Percentiles rank a stretch among this genome's conserved stretches.
These are phyloP conservation scores for Paramecium sonneborni DNA, from an alignment of 73 alveolate genomes.

Conservation along the genomic window DNA sequence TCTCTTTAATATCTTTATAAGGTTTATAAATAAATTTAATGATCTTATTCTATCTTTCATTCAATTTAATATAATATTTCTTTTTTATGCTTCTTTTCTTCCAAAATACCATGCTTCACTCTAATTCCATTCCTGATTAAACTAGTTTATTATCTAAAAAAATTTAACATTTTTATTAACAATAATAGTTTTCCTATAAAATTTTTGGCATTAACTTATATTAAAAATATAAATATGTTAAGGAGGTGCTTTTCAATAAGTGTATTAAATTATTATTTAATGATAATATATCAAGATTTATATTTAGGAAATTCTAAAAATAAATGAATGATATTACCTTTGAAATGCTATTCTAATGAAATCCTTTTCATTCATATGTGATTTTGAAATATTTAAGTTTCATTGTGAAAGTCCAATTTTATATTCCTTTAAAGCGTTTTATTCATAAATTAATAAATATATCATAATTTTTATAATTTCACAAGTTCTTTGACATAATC, in stretches of 20 bases:
- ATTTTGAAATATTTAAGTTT: conserved; percentile 28
- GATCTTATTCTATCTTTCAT: background rate
- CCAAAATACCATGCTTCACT: conserved; percentile 94
- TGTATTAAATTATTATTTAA: conserved; percentile 92
- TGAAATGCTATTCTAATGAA: conserved; percentile 76
- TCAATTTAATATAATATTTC: conserved; percentile 73
- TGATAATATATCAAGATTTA: conserved; percentile 83
- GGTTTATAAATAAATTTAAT: background rate
- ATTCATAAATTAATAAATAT: conserved; percentile 1
- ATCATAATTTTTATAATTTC: background rate
- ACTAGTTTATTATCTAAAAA: conserved; percentile 96
- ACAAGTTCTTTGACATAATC: conserved; percentile 6
- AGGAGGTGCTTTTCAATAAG: conserved; percentile 88
- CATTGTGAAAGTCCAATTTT: conserved; percentile 56
- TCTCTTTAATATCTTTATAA: background rate
- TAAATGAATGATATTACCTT: conserved; percentile 47
- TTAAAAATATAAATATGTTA: background rate
- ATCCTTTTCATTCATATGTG: conserved; percentile 54
- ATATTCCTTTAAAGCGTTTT: conserved; percentile 50
- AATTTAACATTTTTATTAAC: conserved; percentile 71
- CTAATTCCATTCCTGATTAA: conserved; percentile 82
- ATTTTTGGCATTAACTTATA: conserved; percentile 83
- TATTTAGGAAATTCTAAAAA: conserved; percentile 66
- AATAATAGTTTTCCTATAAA: conserved; percentile 78
- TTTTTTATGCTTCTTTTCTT: conserved; percentile 90